phyloP scores from a whole-genome alignment of 495 filamentous ascomycete genomes.

The Lasiosphaeris hirsuta region DNA sequence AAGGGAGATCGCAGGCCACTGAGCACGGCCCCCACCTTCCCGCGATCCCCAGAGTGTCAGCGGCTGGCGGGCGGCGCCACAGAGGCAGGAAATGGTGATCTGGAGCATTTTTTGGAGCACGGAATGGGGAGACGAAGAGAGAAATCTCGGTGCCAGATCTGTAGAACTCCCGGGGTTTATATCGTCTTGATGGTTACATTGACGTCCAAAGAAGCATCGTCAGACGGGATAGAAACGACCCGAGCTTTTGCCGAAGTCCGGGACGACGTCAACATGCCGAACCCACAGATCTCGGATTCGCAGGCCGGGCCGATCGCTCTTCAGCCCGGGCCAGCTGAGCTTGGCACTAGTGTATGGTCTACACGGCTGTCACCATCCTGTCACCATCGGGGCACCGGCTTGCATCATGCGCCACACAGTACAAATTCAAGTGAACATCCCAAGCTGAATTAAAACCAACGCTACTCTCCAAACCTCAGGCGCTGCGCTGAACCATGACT shows the following conservation, averaged over 20 bases:
- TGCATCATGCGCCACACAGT: no score
- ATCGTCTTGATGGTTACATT: not conserved
- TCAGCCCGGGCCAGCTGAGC: no score
- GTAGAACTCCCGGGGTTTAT: not conserved
- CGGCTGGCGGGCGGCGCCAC: conserved; percentile 44
- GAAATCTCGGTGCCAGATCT: not conserved
- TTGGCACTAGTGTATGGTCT: not conserved
- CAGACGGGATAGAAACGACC: not conserved
- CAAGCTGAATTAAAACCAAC: no score
- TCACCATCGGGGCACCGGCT: not conserved
- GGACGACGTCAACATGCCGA: no score
- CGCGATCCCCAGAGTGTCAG: conserved; percentile 27
- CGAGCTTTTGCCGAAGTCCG: not conserved
- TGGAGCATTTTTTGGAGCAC: not conserved
- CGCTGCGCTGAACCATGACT: not conserved
- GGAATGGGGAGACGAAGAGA: not conserved
- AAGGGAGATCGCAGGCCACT: conserved; percentile 35
- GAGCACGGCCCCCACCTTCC: conserved; percentile 23
- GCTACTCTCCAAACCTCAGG: conserved; percentile 6
- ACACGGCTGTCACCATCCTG: not conserved
- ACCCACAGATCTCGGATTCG: no score
- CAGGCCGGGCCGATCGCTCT: no score
- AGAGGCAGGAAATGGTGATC: conserved; percentile 53
- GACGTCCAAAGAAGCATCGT: not conserved
- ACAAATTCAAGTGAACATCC: no score